These are phyloP conservation scores for Podila verticillata DNA, from an alignment of 192 early-diverging fungal genomes.

Conservation along the genomic window DNA sequence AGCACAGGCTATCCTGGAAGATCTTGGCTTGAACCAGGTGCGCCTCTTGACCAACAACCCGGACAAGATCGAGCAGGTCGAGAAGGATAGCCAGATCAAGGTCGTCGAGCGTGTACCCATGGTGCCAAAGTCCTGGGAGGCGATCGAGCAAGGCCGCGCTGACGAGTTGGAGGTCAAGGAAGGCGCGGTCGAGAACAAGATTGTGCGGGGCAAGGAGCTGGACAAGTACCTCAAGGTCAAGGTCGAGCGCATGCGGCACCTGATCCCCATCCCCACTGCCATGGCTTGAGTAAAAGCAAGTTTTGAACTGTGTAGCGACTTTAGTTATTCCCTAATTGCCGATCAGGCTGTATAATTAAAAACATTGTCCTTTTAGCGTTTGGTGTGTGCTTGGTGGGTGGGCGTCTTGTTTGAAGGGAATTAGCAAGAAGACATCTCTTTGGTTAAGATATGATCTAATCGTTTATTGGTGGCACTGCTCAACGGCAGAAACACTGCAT, in stretches of 20 bases:
- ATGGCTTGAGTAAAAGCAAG: conserved; percentile 5
- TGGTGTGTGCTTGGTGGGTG: too few species aligned
- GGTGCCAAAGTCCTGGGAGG: conserved; percentile 88
- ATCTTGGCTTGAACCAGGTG: conserved; percentile 77
- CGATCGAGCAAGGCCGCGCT: conserved; percentile 29
- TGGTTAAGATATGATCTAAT: too few species aligned
- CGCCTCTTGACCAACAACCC: conserved; percentile 96
- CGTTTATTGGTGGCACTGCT: too few species aligned
- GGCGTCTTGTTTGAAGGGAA: too few species aligned
- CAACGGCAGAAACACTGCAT: too few species aligned
- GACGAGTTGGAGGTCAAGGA: conserved; percentile 31
- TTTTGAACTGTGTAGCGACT: background rate
- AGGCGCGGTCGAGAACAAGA: conserved; percentile 40
- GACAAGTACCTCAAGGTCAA: conserved; percentile 91
- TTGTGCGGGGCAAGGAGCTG: conserved; percentile 62
- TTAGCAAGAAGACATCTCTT: too few species aligned
- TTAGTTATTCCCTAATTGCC: background rate
- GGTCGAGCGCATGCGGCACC: conserved; percentile 91
- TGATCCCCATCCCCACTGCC: conserved; percentile 71
- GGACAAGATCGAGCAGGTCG: conserved; percentile 88
- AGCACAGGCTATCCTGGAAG: conserved; percentile 87
- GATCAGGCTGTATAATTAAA: too few species aligned
- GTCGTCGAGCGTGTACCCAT: conserved; percentile 89
- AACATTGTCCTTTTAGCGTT: too few species aligned
- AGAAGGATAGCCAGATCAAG: conserved; percentile 70